A percentile compares a stretch with the other conserved stretches of the same genome.
These are phyloP conservation scores for Aethionema arabicum DNA, from an alignment of 345 rosid genomes.

Conservation along the genomic window DNA sequence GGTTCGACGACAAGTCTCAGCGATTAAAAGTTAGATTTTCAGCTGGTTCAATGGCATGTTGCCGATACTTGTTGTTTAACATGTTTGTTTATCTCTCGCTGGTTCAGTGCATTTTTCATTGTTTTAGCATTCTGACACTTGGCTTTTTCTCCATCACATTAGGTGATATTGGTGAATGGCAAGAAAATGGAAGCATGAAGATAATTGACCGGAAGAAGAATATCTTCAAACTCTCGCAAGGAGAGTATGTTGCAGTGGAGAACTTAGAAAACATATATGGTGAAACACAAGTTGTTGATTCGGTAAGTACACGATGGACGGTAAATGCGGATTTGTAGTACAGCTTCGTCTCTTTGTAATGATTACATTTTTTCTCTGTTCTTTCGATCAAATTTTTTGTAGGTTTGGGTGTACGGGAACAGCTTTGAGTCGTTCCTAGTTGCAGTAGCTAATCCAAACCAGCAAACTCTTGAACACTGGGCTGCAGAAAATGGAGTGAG, in stretches of 20 bases:
- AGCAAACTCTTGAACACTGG: constrained; percentile 65
- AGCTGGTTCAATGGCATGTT: too few species aligned
- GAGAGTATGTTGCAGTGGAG: constrained; percentile 91
- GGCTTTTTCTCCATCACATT: constrained; percentile 18
- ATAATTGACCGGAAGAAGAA: constrained; percentile 86
- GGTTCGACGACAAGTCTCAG: too few species aligned
- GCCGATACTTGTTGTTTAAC: too few species aligned
- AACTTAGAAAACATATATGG: constrained; percentile 78
- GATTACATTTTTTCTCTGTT: not conserved
- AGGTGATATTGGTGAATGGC: constrained; percentile 97
- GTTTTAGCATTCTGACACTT: not conserved
- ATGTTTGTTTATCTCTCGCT: too few species aligned
- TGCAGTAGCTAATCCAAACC: constrained; percentile 69
- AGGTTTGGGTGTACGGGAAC: constrained; percentile 93
- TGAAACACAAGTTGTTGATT: constrained; percentile 59
- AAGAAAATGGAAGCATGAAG: constrained; percentile 83
- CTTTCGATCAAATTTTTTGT: constrained; percentile 17
- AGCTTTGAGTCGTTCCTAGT: constrained; percentile 80
- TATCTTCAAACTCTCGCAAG: constrained; percentile 88
- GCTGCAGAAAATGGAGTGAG: constrained; percentile 54
- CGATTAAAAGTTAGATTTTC: too few species aligned
- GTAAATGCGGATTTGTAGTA: not conserved
- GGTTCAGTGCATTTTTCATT: too few species aligned
- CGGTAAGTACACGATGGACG: constrained; percentile 40
- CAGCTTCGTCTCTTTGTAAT: not conserved